Evolutionary conservation across 805 yeast species (phyloP).

Genomic region (Spathaspora girioi): DNA sequence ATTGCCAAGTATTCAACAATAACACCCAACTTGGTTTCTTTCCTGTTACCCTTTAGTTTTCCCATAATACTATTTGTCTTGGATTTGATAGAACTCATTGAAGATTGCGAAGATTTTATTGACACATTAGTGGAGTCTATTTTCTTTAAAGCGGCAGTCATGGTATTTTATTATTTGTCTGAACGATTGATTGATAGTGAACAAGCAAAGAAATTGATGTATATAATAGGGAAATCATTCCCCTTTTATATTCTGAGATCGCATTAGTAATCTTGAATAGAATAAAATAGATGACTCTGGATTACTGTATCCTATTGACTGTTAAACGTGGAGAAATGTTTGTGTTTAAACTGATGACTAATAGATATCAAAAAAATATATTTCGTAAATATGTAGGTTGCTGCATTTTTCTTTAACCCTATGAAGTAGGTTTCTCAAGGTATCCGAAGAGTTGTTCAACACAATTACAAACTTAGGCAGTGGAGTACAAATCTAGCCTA

Average conservation of each 20-base stretch:
- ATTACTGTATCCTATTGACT: not conserved
- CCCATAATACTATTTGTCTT: not conserved
- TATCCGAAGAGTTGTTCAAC: too few relatives aligned
- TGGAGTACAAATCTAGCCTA: too few relatives aligned
- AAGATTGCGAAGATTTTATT: constrained; percentile 4
- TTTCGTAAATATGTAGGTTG: not conserved
- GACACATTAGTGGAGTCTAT: constrained; percentile 7
- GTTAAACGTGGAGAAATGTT: not conserved
- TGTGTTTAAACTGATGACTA: not conserved
- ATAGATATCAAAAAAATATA: not conserved
- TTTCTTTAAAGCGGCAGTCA: constrained; percentile 4
- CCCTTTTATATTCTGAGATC: not conserved
- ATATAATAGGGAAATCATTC: not conserved
- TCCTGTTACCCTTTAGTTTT: not conserved
- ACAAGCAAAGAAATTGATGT: not conserved
- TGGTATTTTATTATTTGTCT: not conserved
- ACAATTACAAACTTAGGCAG: too few relatives aligned
- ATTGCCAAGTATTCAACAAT: constrained; percentile 5
- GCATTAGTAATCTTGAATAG: not conserved
- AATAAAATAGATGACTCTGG: not conserved
- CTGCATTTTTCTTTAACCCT: not conserved
- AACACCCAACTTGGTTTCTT: constrained; percentile 1
- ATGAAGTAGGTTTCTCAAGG: too few relatives aligned
- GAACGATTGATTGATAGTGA: not conserved
- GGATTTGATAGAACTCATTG: constrained; percentile 3